Evolutionary conservation across 1,284 basidiomycete genomes (phyloP).

Genomic region (Ganoderma lingzhi): DNA sequence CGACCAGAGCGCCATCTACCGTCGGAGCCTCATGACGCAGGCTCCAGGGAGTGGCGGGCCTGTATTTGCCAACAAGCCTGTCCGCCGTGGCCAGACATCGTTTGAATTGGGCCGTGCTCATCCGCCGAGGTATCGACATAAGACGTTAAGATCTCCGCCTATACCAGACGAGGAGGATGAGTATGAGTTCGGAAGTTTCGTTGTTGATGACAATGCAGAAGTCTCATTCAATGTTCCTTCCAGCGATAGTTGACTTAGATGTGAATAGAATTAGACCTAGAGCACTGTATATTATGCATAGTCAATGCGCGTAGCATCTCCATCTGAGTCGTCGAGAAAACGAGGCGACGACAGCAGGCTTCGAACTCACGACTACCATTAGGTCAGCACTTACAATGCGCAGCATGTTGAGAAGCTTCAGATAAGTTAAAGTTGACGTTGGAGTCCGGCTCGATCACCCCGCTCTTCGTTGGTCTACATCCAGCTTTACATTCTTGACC

Average conservation of each 20-base stretch:
- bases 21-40: constrained; percentile 76
- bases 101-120: constrained; percentile 23
- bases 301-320: not conserved
- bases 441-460: too few species aligned
- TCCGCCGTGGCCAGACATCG: constrained; percentile 46
- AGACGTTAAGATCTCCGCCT: constrained; percentile 68
- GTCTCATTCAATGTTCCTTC: constrained; percentile 43
- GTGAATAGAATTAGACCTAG: too few species aligned
- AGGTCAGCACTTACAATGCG: too few species aligned
- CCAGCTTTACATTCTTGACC: too few species aligned
- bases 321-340: not conserved
- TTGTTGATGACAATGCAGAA: constrained; percentile 76
- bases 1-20: constrained; percentile 73
- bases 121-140: constrained; percentile 36
- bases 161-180: constrained; percentile 56
- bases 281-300: constrained; percentile 7
- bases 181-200: constrained; percentile 78
- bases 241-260: constrained; percentile 15
- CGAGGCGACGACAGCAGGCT: constrained; percentile 42
- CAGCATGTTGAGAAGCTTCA: too few species aligned
- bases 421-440: too few species aligned
- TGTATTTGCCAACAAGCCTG: constrained; percentile 59
- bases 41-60: constrained; percentile 58
- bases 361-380: constrained; percentile 49
- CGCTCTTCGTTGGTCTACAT: too few species aligned